phyloP scores from a whole-genome alignment of 2,329 filamentous ascomycete species.

The Macrophomina pseudophaseolina region DNA sequence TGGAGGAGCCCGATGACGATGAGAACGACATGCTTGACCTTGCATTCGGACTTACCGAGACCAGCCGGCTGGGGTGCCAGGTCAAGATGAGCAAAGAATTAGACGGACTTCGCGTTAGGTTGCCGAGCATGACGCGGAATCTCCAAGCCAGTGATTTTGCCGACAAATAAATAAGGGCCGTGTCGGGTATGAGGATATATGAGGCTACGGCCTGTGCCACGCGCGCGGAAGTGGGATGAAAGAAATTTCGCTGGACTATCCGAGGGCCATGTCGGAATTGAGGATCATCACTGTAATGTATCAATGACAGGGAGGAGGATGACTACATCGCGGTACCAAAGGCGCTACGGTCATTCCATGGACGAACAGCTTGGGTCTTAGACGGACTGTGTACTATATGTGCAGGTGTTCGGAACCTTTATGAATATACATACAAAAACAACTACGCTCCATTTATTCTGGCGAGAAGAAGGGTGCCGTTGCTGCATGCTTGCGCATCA shows the following conservation, averaged over 20 bases:
- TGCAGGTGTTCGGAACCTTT: conserved; percentile 1
- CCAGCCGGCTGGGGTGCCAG: conserved; percentile 83
- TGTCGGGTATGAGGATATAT: neutral
- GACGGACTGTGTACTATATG: conserved; percentile 19
- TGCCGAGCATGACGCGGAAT: conserved; percentile 95
- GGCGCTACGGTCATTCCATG: neutral
- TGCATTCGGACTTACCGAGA: conserved; percentile 89
- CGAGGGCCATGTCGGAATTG: neutral
- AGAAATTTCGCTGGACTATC: neutral
- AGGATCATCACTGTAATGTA: conserved; percentile 1
- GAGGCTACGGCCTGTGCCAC: neutral
- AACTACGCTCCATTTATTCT: neutral
- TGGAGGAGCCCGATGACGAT: conserved; percentile 77
- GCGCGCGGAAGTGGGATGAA: neutral
- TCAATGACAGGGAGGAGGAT: neutral
- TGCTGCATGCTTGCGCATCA: too few relatives aligned
- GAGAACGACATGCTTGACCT: conserved; percentile 92
- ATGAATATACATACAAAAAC: neutral
- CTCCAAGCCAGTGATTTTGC: conserved; percentile 91
- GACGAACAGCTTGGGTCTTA: neutral
- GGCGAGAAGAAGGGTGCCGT: too few relatives aligned
- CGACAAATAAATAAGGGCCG: conserved; percentile 34
- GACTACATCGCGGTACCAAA: neutral
- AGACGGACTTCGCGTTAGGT: conserved; percentile 80
- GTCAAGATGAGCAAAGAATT: conserved; percentile 89